phyloP scores from a whole-genome alignment of 1,284 basidiomycete species.

The Moniliophthora roreri region DNA sequence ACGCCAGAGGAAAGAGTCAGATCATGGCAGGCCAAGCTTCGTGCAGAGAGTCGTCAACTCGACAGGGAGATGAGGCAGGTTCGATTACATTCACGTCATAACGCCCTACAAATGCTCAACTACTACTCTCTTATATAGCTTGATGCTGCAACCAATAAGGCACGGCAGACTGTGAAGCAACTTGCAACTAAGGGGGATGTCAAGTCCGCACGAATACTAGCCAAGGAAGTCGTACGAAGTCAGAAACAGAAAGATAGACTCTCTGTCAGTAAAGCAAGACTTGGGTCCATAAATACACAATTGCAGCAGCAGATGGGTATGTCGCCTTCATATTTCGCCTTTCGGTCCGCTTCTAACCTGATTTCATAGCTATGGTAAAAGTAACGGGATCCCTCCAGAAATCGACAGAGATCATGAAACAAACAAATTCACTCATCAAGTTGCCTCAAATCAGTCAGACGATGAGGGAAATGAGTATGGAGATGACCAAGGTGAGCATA shows the following conservation, averaged over 20 bases:
- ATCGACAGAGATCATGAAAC: constrained; percentile 98
- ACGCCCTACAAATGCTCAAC: constrained; percentile 9
- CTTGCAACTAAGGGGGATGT: constrained; percentile 91
- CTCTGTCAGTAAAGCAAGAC: constrained; percentile 88
- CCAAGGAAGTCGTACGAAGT: constrained; percentile 92
- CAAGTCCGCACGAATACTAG: constrained; percentile 90
- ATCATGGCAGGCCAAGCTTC: constrained; percentile 85
- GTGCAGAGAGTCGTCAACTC: constrained; percentile 75
- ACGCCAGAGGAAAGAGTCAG: constrained; percentile 90
- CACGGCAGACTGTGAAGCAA: constrained; percentile 82
- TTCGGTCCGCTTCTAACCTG: neutral
- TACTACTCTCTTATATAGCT: constrained; percentile 61
- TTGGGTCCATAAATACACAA: constrained; percentile 92
- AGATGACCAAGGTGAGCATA: constrained; percentile 91
- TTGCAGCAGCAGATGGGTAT: constrained; percentile 91
- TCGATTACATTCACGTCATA: constrained; percentile 30
- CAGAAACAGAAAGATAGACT: constrained; percentile 94
- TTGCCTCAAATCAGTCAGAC: constrained; percentile 89
- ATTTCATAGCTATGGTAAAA: constrained; percentile 86
- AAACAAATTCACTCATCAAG: constrained; percentile 90
- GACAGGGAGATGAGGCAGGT: constrained; percentile 95
- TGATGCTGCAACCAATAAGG: constrained; percentile 82
- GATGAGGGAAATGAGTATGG: constrained; percentile 98
- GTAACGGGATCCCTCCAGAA: constrained; percentile 97
- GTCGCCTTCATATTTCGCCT: neutral